Base-by-base conservation (phyloP, 148 eudicot genomes). In the Nepenthes mirabilis region DNA sequence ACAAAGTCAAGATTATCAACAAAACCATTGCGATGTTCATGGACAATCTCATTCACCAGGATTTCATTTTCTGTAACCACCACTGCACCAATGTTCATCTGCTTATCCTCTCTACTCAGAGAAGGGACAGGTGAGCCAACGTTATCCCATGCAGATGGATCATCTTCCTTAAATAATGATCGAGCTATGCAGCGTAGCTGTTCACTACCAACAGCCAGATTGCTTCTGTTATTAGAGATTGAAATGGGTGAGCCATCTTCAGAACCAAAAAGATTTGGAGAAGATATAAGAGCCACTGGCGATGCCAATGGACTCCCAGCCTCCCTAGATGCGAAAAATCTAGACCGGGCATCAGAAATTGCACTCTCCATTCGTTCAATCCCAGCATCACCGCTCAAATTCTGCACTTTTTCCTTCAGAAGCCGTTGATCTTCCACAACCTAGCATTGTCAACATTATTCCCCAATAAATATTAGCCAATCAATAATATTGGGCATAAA, bases 351-450 rank as follows among this genome's bases (percentile, higher is more conserved):
- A 59, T 77, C 81, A 52, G 87, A 77, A 69, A 93, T 73, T 47
- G 99, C 96, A 79, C 32, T 58, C 67, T 85, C 91, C 99, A 93
- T 80, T 6, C 88, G 86, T 65, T 74, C 74, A 71, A 93, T 80
- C 64, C 96, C 99, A 71, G 91, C 87, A 66, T 65, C 81, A 59
- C 99, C 99, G 76, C 91, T 76, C 47, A 89, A 81, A 68, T 89
- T 78, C 58, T 64, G 74, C 73, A 94, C 97, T 76, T 81, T 94
- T 53, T 77, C 90, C 64, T 83, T 94, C 58, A 94, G 70, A 57
- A 94, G 95, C 47, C 62, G 80, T 74, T 89, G 97, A 74, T 94
- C 99, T 48, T 84, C 89, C 52, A 70, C 66, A 45, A 94, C 97
- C 97, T 90, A 59, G 33, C 56, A 68, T 13, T 13, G 54, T 49